Conservation (phyloP, 805 yeast species). For the Maudiozyma barnettii region DNA sequence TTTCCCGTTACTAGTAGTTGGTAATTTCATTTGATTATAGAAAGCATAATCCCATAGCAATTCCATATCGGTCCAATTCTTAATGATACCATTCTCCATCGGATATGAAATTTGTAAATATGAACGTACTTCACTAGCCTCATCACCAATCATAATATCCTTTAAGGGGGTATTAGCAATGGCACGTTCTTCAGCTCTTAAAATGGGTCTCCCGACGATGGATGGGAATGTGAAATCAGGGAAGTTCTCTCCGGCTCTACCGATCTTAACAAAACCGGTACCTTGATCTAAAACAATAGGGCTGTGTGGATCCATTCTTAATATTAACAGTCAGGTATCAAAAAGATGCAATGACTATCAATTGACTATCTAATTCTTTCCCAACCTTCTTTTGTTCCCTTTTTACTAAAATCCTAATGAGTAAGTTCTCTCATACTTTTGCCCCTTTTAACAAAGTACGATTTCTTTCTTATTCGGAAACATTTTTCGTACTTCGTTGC, state of each 20-base stretch:
- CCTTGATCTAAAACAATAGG: conserved; percentile 88
- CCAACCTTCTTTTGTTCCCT: too few relatives aligned
- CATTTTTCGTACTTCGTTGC: background rate
- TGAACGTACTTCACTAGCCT: conserved; percentile 85
- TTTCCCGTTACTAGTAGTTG: conserved; percentile 66
- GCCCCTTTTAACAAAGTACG: background rate
- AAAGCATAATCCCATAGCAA: conserved; percentile 97
- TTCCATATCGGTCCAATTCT: conserved; percentile 98
- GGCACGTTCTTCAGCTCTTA: conserved; percentile 91
- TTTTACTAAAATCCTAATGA: too few relatives aligned
- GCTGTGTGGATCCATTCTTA: conserved; percentile 24
- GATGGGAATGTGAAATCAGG: conserved; percentile 97
- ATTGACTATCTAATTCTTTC: too few relatives aligned
- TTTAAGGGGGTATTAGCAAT: conserved; percentile 55
- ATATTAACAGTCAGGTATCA: background rate
- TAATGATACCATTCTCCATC: conserved; percentile 96
- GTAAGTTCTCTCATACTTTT: too few relatives aligned
- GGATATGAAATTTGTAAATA: conserved; percentile 91
- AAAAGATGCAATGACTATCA: too few relatives aligned
- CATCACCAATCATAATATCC: conserved; percentile 97
- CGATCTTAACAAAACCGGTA: conserved; percentile 95
- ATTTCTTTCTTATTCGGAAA: background rate
- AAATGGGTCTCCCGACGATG: conserved; percentile 92
- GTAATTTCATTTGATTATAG: conserved; percentile 77
- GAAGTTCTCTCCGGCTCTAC: conserved; percentile 93